These are phyloP conservation scores for Chimonanthus praecox DNA, from an alignment of 164 flowering plant species.

Conservation along the genomic window DNA sequence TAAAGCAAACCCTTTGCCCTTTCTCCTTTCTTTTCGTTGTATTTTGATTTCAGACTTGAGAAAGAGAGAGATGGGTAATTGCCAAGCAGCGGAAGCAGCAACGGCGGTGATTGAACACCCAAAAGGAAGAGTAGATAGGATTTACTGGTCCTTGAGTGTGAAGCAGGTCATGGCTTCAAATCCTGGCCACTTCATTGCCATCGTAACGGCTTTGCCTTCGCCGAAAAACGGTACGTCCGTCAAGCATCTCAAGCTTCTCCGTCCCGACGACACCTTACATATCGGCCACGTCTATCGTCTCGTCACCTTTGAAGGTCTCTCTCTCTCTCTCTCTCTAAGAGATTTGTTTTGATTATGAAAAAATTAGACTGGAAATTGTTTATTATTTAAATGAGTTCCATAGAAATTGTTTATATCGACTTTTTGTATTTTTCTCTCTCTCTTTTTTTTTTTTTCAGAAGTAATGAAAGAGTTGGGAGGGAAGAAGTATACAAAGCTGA, in stretches of 20 bases:
- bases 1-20: too few species aligned
- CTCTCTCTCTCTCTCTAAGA: background rate
- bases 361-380: background rate
- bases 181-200: conserved; percentile 64
- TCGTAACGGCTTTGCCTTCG: conserved; percentile 24
- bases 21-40: too few species aligned
- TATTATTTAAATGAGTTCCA: too few species aligned
- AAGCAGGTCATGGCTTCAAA: conserved; percentile 53
- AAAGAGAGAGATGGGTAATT: conserved; percentile 53
- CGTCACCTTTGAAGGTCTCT: background rate
- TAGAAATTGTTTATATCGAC: too few species aligned
- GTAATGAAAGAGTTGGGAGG: conserved; percentile 70
- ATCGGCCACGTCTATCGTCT: conserved; percentile 61
- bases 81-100: conserved; percentile 74
- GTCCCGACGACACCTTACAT: conserved; percentile 58
- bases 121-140: conserved; percentile 40
- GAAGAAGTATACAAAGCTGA: conserved; percentile 58
- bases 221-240: conserved; percentile 31
- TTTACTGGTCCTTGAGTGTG: conserved; percentile 53
- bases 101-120: conserved; percentile 61
- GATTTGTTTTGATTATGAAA: background rate
- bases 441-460: conserved; percentile 37
- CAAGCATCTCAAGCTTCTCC: conserved; percentile 67
- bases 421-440: too few species aligned
- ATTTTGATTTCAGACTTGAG: too few species aligned